A percentile compares a stretch with the other conserved stretches of the same genome.
Evolutionary conservation across 805 yeast species (phyloP).

Genomic region (Monosporozyma siamensis): DNA sequence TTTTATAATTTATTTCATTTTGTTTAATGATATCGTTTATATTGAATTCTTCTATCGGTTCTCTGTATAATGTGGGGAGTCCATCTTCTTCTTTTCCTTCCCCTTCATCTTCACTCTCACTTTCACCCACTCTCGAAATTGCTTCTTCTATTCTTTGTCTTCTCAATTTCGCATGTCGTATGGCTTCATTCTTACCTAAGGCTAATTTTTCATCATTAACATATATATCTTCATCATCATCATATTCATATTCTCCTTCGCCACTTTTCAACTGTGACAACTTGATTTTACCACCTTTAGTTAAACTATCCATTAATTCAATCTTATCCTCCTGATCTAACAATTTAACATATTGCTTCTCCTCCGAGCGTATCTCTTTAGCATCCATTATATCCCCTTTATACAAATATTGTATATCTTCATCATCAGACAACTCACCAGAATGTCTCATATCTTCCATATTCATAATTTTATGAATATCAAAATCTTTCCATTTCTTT

Average conservation of each 20-base stretch:
- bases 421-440: background rate
- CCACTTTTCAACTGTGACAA: constrained; percentile 6
- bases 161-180: constrained; percentile 7
- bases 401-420: too few relatives aligned
- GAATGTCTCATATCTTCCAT: constrained; percentile 2
- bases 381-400: background rate
- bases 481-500: background rate
- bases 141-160: constrained; percentile 17
- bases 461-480: too few relatives aligned
- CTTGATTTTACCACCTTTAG: constrained; percentile 12
- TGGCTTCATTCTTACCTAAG: constrained; percentile 14
- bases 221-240: constrained; percentile 6
- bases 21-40: constrained; percentile 3
- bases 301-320: constrained; percentile 18
- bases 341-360: constrained; percentile 21
- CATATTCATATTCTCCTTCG: constrained; percentile 7
- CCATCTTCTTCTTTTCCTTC: constrained; percentile 6
- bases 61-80: constrained; percentile 6
- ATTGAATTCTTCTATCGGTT: constrained; percentile 4
- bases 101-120: constrained; percentile 10
- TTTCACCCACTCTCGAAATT: constrained; percentile 10
- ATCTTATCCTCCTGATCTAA: constrained; percentile 22
- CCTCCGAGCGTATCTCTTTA: constrained; percentile 7
- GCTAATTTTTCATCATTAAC: constrained; percentile 25
- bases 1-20: constrained; percentile 5